Evolutionary conservation across 345 rosid species (phyloP), one percentile per base, ranked within the genome.

Genomic region (Pseudoturritis turrita): DNA sequence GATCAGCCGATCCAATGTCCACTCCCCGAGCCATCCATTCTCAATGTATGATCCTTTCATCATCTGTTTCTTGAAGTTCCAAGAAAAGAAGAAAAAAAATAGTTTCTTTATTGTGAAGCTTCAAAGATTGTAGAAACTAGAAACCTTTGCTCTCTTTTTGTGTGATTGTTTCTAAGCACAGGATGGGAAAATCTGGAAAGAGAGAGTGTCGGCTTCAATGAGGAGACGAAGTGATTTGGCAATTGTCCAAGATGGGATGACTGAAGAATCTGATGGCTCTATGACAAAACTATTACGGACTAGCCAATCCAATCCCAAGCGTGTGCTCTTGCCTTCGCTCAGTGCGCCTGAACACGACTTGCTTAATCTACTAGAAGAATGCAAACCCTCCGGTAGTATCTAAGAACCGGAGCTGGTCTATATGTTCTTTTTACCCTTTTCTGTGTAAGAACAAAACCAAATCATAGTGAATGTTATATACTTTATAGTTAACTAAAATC

Each of bases 171-270:
- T 25, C 5, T 15, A 15, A 72, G 28, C 64, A 67, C 77, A 90
- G 96, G 98, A 92, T 31, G 96, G 96, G 73, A 87, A 89, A 84
- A 40, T 88, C 49, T 90, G 96, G 98, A 92, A 92, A 69, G 96
- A 92, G 78, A 79, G 90, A 71, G 89, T 84, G 18, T 82, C 98
- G 5, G 90, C 91, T 2, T 84, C 80, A 2, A 81, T 75, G 79
- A 78, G 88, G 44, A 87, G 95, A 70, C 80, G 84, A 82, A 72
- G 69, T 10, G 93, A 90, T 74, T 80, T 88, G 79, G 90, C 84
- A 0, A 75, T 85, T 21, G 79, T 83, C 81, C 81, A 83, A 80
- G 96, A 88, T 66, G 89, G 78, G 13, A 86, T 43, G 5, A 44
- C 62, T 50, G 73, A 75, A 75, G 91, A 86, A 58, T 65, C 87